Percentiles rank a stretch among this genome's conserved stretches.
These are phyloP conservation scores for Apophysomyces elegans DNA, from an alignment of 371 early-diverging fungal genomes.

Conservation along the genomic window DNA sequence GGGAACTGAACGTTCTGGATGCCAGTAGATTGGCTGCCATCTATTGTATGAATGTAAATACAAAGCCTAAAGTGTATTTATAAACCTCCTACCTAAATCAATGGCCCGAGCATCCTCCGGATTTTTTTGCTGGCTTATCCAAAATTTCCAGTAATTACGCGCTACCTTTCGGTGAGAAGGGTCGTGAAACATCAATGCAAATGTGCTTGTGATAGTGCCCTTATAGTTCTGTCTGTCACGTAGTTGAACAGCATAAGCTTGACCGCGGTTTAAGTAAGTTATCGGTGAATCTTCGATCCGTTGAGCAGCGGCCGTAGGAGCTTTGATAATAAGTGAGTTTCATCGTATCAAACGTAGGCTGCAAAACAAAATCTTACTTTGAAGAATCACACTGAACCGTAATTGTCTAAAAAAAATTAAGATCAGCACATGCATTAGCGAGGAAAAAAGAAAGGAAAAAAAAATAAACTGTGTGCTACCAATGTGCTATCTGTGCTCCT, in stretches of 20 bases:
- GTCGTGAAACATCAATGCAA: constrained; percentile 78
- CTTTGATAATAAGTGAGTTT: constrained; percentile 21
- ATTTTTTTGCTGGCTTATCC: constrained; percentile 74
- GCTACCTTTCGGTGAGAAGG: constrained; percentile 71
- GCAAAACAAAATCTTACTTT: constrained; percentile 4
- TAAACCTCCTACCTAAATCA: constrained; percentile 53
- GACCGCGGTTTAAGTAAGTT: constrained; percentile 73
- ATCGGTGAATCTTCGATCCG: constrained; percentile 47
- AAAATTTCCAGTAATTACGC: constrained; percentile 76
- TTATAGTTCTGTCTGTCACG: constrained; percentile 42
- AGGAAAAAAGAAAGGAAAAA: neutral
- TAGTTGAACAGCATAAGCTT: constrained; percentile 54
- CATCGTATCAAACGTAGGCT: neutral
- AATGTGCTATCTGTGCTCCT: constrained; percentile 9
- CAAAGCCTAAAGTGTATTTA: neutral
- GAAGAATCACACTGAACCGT: constrained; percentile 11
- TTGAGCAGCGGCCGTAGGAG: constrained; percentile 42
- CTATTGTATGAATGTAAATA: constrained; percentile 16
- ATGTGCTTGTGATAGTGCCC: constrained; percentile 56
- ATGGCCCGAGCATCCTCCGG: constrained; percentile 69
- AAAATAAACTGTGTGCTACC: neutral
- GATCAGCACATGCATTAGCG: constrained; percentile 2
- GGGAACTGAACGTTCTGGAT: constrained; percentile 56
- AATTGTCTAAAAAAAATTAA: constrained; percentile 6
- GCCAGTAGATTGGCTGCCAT: constrained; percentile 40